These are phyloP conservation scores for Ophidiomyces ophidiicola DNA, from an alignment of 2,329 filamentous ascomycete genomes.

Conservation along the genomic window DNA sequence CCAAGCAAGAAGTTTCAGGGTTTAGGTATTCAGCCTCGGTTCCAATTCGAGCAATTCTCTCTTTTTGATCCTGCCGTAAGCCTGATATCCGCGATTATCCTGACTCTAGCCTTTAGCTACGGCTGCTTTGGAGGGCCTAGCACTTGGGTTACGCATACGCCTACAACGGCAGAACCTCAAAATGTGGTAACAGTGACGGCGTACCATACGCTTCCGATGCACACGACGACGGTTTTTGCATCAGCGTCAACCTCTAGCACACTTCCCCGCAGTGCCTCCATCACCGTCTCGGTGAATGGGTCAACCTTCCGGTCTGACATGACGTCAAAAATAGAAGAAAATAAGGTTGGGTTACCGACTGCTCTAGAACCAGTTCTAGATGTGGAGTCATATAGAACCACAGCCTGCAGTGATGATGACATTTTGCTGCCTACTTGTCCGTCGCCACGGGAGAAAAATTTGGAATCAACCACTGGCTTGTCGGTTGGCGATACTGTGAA, in stretches of 20 bases:
- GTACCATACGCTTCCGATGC: slow-evolving; percentile 1
- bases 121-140: neutral
- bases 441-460: neutral
- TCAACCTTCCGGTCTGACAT: no score
- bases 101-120: slow-evolving; percentile 4
- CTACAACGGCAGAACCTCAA: neutral
- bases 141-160: no score
- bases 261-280: neutral
- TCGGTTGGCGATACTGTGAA: no score
- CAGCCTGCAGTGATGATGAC: neutral
- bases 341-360: neutral
- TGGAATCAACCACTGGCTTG: no score
- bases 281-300: slow-evolving; percentile 1
- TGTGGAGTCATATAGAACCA: no score
- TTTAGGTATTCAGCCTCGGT: neutral
- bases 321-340: no score
- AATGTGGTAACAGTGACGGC: slow-evolving; percentile 4
- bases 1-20: neutral
- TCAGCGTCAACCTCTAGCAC: neutral
- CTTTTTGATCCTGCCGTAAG: slow-evolving; percentile 6
- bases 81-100: neutral
- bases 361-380: neutral
- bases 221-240: slow-evolving; percentile 4
- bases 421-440: neutral
- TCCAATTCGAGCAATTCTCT: neutral